Conservation (phyloP, 805 yeast genomes). For the Candida chauliodis region DNA sequence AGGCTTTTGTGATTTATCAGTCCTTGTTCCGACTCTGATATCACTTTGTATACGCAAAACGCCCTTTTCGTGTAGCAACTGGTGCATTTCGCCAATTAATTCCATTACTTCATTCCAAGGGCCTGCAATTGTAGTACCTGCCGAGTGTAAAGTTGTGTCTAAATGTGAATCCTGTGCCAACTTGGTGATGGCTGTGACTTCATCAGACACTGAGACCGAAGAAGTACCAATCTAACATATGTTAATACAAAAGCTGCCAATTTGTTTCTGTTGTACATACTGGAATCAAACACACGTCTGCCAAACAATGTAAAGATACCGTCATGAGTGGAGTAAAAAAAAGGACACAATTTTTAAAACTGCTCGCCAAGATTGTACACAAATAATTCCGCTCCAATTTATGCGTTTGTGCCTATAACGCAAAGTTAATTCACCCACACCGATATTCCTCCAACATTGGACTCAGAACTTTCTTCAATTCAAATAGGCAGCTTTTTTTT, state of each 20-base stretch:
- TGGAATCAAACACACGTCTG: slow-evolving; percentile 85
- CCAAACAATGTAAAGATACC: slow-evolving; percentile 62
- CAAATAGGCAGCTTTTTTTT: background rate
- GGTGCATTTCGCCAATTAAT: slow-evolving; percentile 75
- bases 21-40: slow-evolving; percentile 82
- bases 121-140: slow-evolving; percentile 89
- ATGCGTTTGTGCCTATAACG: too few relatives aligned
- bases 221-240: slow-evolving; percentile 63
- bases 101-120: slow-evolving; percentile 89
- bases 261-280: slow-evolving; percentile 29
- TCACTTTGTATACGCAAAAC: slow-evolving; percentile 80
- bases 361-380: too few relatives aligned
- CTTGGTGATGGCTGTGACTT: slow-evolving; percentile 67
- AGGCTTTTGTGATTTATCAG: slow-evolving; percentile 69
- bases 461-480: too few relatives aligned
- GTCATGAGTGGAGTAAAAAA: too few relatives aligned
- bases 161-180: slow-evolving; percentile 60
- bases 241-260: slow-evolving; percentile 9
- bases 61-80: slow-evolving; percentile 63
- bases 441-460: too few relatives aligned
- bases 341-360: too few relatives aligned
- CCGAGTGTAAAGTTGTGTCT: slow-evolving; percentile 75
- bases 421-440: too few relatives aligned
- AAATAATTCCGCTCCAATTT: too few relatives aligned
- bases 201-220: slow-evolving; percentile 75